Evolutionary conservation across 116 monocot genomes (phyloP), one percentile per base, ranked within the genome.

Genomic region (Iris pallida): DNA sequence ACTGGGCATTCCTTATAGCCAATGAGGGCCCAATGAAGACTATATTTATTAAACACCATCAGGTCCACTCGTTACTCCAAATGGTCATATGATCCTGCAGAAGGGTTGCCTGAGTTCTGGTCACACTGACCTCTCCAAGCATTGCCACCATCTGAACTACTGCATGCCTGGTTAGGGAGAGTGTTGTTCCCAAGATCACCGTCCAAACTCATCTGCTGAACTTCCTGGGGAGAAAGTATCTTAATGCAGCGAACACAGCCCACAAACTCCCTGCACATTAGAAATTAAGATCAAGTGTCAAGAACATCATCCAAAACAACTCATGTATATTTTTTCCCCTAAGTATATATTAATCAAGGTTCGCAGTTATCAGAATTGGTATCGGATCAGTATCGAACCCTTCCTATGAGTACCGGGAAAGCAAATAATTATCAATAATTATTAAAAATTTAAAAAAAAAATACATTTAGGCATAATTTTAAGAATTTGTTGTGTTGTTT

Each of bases 191-290:
- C 81, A 9, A 89, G 45, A 76, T 86, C 88, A 30, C 87, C 94
- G 49, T 94, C 90, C 76, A 90, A 62, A 45, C 94, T 88, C 94
- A 94, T 94, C 64, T 94, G 94, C 64, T 90, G 88, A 4, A 90
- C 94, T 78, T 94, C 94, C 59, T 83, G 81, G 0, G 90, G 88
- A 20, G 94, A 94, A 14, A 94, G 75, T 69, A 94, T 94, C 73
- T 68, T 85, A 46, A 94, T 90, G 79, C 69, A 85, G 11, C 77
- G 66, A 7, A 94, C 94, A 58, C 94, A 94, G 73, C 42, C 86
- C 68, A 90, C 90, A 71, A 94, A 94, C 63, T 90, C 94, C 82
- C 94, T 94, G 86, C 61, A 75, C 16, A 70, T 72, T 55, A 14
- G 54, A 63, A 16, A 14, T n/a, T 55, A 15, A 7, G 15, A 20